Conservation (phyloP, 2,329 filamentous ascomycete genomes). For the Colletotrichum sp. region DNA sequence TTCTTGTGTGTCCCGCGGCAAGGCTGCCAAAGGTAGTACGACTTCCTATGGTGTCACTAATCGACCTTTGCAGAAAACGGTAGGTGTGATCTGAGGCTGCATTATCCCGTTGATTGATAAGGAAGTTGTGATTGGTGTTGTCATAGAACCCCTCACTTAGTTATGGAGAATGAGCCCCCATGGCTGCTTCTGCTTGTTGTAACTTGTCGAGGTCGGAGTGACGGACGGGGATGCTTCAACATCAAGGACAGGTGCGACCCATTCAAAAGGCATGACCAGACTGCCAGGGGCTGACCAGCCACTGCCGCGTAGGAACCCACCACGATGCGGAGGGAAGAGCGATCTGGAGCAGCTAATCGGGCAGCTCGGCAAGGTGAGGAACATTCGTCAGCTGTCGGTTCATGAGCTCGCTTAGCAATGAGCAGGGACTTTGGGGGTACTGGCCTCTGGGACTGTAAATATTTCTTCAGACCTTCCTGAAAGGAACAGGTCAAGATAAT, state of each 20-base stretch:
- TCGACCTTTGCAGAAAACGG: slow-evolving; percentile 10
- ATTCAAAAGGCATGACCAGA: not conserved
- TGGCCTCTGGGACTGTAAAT: not conserved
- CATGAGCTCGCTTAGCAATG: not conserved
- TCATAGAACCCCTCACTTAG: not conserved
- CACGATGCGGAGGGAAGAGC: not conserved
- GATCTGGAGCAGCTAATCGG: not conserved
- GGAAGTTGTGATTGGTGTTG: not conserved
- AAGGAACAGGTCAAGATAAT: not conserved
- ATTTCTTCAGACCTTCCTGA: not conserved
- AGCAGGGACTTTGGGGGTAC: not conserved
- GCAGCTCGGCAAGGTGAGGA: not conserved
- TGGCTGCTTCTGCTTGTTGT: not conserved
- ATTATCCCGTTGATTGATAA: not conserved
- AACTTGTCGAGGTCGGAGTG: not conserved
- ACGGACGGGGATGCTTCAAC: not conserved
- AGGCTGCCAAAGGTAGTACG: not conserved
- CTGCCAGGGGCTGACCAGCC: not conserved
- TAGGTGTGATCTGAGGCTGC: slow-evolving; percentile 19
- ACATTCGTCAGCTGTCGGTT: not conserved
- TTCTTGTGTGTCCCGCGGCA: not conserved
- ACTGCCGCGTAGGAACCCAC: not conserved
- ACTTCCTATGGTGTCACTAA: not conserved
- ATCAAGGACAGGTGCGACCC: not conserved
- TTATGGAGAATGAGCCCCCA: not conserved